Evolutionary conservation across 306 rosid species (phyloP).

Genomic region (Trifolium pratense): DNA sequence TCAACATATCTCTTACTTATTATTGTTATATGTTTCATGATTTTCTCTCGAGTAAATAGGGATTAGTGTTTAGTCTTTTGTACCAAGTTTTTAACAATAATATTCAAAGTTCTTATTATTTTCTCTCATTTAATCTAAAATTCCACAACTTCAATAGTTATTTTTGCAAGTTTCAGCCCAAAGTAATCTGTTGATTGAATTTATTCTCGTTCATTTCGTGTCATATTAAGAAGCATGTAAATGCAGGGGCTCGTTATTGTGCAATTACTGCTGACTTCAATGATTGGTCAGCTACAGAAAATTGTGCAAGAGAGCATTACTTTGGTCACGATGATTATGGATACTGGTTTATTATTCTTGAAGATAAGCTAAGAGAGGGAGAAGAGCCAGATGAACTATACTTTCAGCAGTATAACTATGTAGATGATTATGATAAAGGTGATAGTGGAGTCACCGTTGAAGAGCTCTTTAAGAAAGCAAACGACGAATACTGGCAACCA

Average conservation of each 20-base stretch:
- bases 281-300: conserved; percentile 86
- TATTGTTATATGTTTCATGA: no score
- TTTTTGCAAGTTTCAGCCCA: conserved; percentile 21
- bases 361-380: conserved; percentile 86
- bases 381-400: conserved; percentile 87
- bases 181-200: conserved; percentile 21
- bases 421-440: conserved; percentile 91
- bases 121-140: no score
- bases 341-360: conserved; percentile 92
- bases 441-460: conserved; percentile 87
- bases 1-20: no score
- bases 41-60: no score
- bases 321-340: conserved; percentile 95
- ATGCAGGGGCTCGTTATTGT: conserved; percentile 91
- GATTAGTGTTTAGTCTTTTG: no score
- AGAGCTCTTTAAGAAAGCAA: conserved; percentile 75
- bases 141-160: not conserved
- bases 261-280: conserved; percentile 90
- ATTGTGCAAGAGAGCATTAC: conserved; percentile 89
- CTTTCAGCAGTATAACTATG: conserved; percentile 92
- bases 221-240: conserved; percentile 34
- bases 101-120: no score
- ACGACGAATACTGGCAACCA: conserved; percentile 93
- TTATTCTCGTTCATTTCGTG: conserved; percentile 33
- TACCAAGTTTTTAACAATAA: no score